Conservation (phyloP, 2,329 filamentous ascomycete genomes). For the Geosmithia morbida region DNA sequence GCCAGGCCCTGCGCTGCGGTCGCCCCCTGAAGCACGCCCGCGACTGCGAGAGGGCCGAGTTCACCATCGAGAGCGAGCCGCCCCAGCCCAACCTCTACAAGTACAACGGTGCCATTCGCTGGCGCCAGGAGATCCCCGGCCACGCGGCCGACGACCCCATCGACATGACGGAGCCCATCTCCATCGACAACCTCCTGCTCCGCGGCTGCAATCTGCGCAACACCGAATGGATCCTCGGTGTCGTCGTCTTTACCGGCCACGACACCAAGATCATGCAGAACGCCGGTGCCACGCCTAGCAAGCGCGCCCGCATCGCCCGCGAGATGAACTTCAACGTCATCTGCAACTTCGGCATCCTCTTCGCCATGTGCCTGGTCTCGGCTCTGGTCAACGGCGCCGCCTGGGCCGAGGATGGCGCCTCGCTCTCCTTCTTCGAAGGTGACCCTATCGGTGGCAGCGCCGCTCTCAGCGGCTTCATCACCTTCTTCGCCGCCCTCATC, state of each 20-base stretch:
- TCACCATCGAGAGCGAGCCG: conserved; percentile 76
- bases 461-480: conserved; percentile 78
- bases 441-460: conserved; percentile 66
- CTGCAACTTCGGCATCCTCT: conserved; percentile 86
- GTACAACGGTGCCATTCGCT: conserved; percentile 80
- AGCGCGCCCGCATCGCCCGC: conserved; percentile 78
- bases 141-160: conserved; percentile 46
- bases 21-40: conserved; percentile 72
- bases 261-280: conserved; percentile 99
- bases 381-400: conserved; percentile 74
- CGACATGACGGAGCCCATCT: conserved; percentile 83
- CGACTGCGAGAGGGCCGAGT: conserved; percentile 83
- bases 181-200: conserved; percentile 88
- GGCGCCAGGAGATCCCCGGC: conserved; percentile 59
- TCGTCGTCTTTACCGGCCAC: conserved; percentile 87
- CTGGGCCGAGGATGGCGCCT: conserved; percentile 63
- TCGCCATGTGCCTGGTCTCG: conserved; percentile 76
- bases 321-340: conserved; percentile 96
- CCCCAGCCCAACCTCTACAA: conserved; percentile 92
- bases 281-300: conserved; percentile 85
- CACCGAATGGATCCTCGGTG: conserved; percentile 87
- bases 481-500: conserved; percentile 90
- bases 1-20: conserved; percentile 77
- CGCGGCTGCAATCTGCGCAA: conserved; percentile 89
- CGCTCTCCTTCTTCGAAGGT: conserved; percentile 70